phyloP scores from a whole-genome alignment of 164 flowering plant species.

The Sextonia rubra region DNA sequence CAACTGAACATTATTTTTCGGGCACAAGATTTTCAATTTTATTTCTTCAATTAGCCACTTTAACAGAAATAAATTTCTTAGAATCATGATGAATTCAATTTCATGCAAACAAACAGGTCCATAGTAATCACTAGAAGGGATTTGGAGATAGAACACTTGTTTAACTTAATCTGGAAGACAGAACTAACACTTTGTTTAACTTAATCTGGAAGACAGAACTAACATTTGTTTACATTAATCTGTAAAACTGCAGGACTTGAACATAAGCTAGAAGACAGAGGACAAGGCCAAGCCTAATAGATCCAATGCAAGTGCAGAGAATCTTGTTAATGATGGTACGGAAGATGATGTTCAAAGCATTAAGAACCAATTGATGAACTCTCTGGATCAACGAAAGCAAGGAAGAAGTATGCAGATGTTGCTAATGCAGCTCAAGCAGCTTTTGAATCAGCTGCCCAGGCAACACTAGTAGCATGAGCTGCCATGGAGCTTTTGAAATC shows the following conservation, averaged over 20 bases:
- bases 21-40: no score
- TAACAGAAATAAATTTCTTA: no score
- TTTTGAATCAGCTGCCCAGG: conserved; percentile 77
- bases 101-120: no score
- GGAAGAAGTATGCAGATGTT: conserved; percentile 48
- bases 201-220: no score
- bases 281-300: background rate
- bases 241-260: conserved; percentile 17
- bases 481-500: conserved; percentile 66
- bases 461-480: conserved; percentile 78
- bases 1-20: no score
- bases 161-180: no score
- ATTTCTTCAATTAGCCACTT: no score
- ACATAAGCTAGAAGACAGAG: background rate
- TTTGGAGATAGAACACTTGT: no score
- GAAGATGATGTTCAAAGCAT: background rate
- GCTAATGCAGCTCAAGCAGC: conserved; percentile 86
- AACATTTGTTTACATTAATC: no score
- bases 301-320: background rate
- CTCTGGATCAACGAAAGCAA: conserved; percentile 5
- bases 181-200: no score
- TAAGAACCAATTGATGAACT: background rate
- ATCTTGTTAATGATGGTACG: background rate
- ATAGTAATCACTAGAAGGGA: no score
- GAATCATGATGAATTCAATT: no score